Percentiles rank a stretch among this genome's conserved stretches.
These are phyloP conservation scores for Didymella exigua DNA, from an alignment of 2,329 filamentous ascomycete species.

Conservation along the genomic window DNA sequence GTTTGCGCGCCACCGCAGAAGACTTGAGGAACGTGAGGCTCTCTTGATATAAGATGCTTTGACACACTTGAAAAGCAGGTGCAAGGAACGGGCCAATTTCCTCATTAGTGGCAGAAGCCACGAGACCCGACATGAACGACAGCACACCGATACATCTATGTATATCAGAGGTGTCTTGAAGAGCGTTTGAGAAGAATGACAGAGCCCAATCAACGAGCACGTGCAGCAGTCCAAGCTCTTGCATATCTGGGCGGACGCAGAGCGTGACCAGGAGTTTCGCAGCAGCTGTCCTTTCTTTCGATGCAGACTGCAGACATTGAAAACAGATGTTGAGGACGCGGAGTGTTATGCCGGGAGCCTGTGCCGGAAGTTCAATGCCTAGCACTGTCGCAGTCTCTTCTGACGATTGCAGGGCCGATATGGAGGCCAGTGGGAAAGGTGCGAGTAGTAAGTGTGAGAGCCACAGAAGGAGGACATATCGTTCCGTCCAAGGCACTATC, in stretches of 20 bases:
- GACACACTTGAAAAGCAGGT: constrained; percentile 68
- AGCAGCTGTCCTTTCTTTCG: constrained; percentile 91
- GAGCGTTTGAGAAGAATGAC: constrained; percentile 59
- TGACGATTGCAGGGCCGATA: constrained; percentile 63
- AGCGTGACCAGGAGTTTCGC: constrained; percentile 80
- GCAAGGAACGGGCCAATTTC: constrained; percentile 72
- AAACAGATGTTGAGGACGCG: constrained; percentile 74
- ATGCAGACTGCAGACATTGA: constrained; percentile 72
- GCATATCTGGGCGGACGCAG: constrained; percentile 87
- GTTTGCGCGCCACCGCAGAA: constrained; percentile 81
- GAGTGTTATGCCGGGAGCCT: constrained; percentile 71
- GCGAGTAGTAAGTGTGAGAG: constrained; percentile 63
- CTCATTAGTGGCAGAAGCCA: constrained; percentile 72
- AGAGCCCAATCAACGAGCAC: constrained; percentile 75
- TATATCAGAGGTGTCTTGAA: constrained; percentile 56
- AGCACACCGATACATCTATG: constrained; percentile 81
- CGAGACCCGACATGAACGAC: constrained; percentile 77
- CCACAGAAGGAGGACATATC: constrained; percentile 88
- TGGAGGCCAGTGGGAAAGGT: constrained; percentile 87
- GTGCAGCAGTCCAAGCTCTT: constrained; percentile 71
- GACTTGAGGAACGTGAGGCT: constrained; percentile 64
- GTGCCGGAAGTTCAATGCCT: constrained; percentile 61
- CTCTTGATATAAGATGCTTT: constrained; percentile 62
- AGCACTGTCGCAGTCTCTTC: constrained; percentile 35
- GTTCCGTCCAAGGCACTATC: constrained; percentile 73